Base-by-base conservation (phyloP, 2,329 filamentous ascomycete genomes). In the Fusarium sp. region DNA sequence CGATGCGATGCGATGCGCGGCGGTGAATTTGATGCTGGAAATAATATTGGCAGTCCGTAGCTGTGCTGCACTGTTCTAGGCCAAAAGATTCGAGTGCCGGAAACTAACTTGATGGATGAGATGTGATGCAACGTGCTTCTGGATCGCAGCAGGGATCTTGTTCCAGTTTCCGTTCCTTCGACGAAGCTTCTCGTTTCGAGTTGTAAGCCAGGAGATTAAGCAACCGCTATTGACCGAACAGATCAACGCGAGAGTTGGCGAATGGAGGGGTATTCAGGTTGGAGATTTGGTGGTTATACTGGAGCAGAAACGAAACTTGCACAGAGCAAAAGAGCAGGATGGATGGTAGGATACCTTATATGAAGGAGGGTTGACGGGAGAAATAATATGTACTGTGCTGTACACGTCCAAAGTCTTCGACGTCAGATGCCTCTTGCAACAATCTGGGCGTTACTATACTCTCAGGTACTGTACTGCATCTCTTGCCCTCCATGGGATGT, bases 81-180 rank as follows among this genome's bases (percentile, higher is more conserved):
- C 38, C 27, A 58, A 41, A 60, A 41, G 35, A 55, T 54, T 63
- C 39, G 16, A 65, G 37, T 65, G 31, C 44, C 25, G 31, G 19
- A 51, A 38, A 38, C 33, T 39, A 39, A 10, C 35, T 37, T 37
- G 2, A 54, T 54, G 23, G 49, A 38, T 38, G 33, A 23, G 49
- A 27, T 52, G 23, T 25, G 49, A 52, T 52, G 33, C 33, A 38
- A 27, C n/a, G 35, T 31, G 27, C 42, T 60, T 23, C 46, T 69
- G 54, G 66, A 69, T 66, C 49, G 23, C 71, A 56, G 46, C 64
- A 74, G 49, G 72, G 68, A 66, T 74, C 23, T 60, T n/a, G 29
- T n/a, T 63, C 71, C 35, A 33, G 54, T 64, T 63, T 25, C 39
- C 35, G 39, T 58, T 49, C 29, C 51, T 61, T 68, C 42, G 63